These are phyloP conservation scores for Kokia cookei DNA, from an alignment of 441 rosid genomes.

Conservation along the genomic window DNA sequence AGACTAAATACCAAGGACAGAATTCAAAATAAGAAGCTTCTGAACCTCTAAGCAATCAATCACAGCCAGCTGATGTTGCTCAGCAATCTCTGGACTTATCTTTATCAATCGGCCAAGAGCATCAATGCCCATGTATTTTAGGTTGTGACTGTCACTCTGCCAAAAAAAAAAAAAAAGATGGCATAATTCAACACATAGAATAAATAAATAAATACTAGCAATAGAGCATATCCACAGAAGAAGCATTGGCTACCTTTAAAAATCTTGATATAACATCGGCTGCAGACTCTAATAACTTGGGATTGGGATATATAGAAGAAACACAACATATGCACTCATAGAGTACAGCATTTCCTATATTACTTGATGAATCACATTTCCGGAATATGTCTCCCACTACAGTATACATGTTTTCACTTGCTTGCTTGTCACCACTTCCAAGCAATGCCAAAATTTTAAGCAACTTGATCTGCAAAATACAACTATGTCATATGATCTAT, in stretches of 20 bases:
- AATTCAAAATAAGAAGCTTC: slow-evolving; percentile 11
- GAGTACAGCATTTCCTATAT: slow-evolving; percentile 90
- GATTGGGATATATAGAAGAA: slow-evolving; percentile 72
- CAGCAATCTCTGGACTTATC: slow-evolving; percentile 85
- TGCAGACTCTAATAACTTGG: slow-evolving; percentile 84
- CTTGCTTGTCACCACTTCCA: slow-evolving; percentile 94
- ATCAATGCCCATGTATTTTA: slow-evolving; percentile 95
- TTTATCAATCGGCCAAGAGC: slow-evolving; percentile 88
- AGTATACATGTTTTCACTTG: slow-evolving; percentile 87
- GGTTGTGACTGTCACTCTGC: slow-evolving; percentile 96
- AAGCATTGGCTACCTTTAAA: slow-evolving; percentile 57
- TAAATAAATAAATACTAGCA: too few relatives aligned
- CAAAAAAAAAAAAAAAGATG: slow-evolving; percentile 14
- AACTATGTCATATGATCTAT: background rate
- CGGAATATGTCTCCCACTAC: slow-evolving; percentile 83
- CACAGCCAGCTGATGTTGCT: slow-evolving; percentile 95
- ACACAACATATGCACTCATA: slow-evolving; percentile 91
- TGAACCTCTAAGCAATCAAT: slow-evolving; percentile 97
- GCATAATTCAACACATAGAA: slow-evolving; percentile 8
- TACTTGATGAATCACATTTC: slow-evolving; percentile 79
- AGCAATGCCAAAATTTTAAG: slow-evolving; percentile 85
- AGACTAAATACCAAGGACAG: background rate
- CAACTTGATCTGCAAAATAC: slow-evolving; percentile 70
- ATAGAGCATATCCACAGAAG: background rate
- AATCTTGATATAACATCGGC: slow-evolving; percentile 81